phyloP scores from a whole-genome alignment of 2,329 filamentous ascomycete species.

The Aureobasidium zeae region DNA sequence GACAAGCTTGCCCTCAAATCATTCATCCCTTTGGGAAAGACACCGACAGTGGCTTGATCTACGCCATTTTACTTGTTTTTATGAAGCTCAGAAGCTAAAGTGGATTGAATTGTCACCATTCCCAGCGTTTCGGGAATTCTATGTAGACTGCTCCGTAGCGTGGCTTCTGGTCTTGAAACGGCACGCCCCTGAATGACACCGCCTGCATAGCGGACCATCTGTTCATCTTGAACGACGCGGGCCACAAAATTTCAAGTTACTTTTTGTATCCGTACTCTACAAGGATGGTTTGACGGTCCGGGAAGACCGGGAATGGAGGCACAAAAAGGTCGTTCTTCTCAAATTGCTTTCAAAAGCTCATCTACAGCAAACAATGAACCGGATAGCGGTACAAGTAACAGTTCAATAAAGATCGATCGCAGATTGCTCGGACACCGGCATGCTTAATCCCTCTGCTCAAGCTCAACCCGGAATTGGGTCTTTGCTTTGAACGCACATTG shows the following conservation, averaged over 20 bases:
- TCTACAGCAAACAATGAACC: too few relatives aligned
- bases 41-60: too few relatives aligned
- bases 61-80: too few relatives aligned
- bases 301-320: slow-evolving; percentile 1
- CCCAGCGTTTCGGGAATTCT: too few relatives aligned
- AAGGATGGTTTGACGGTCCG: slow-evolving; percentile 6
- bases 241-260: not conserved
- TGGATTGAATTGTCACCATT: too few relatives aligned
- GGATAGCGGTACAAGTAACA: too few relatives aligned
- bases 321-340: too few relatives aligned
- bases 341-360: too few relatives aligned
- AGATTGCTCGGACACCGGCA: slow-evolving; percentile 8
- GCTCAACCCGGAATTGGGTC: slow-evolving; percentile 2
- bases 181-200: slow-evolving; percentile 11
- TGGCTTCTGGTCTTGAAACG: slow-evolving; percentile 5
- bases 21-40: too few relatives aligned
- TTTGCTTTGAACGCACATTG: not conserved
- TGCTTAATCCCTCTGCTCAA: slow-evolving; percentile 5
- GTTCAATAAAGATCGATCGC: slow-evolving; percentile 3
- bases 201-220: slow-evolving; percentile 3
- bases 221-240: not conserved
- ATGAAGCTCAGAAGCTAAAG: too few relatives aligned
- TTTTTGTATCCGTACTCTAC: not conserved
- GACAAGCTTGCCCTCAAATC: too few relatives aligned
- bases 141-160: slow-evolving; percentile 12